Conservation (phyloP, 352 stramenopile genomes). For the Phytopythium oedochilum region DNA sequence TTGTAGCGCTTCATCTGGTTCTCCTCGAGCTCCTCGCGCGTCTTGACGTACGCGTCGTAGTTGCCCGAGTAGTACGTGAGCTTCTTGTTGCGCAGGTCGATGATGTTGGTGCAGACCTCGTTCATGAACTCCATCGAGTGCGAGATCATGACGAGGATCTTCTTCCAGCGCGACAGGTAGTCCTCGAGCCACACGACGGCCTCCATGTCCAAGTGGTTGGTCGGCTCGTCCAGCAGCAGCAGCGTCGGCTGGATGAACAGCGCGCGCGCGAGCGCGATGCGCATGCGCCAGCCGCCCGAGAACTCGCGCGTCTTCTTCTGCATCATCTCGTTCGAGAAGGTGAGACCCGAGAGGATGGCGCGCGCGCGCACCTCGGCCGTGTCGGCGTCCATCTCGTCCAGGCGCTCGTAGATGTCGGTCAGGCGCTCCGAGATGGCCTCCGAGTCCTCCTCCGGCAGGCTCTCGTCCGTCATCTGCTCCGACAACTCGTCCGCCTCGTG, state of each 20-base stretch:
- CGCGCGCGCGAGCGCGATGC: slow-evolving; percentile 94
- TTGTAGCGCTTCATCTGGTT: slow-evolving; percentile 99
- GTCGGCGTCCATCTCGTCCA: slow-evolving; percentile 94
- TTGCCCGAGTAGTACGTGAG: slow-evolving; percentile 98
- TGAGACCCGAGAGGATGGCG: slow-evolving; percentile 93
- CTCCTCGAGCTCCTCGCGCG: slow-evolving; percentile 94
- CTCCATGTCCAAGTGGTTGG: slow-evolving; percentile 97
- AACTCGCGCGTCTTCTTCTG: slow-evolving; percentile 93
- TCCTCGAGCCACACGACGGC: slow-evolving; percentile 98
- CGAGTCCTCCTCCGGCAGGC: slow-evolving; percentile 82
- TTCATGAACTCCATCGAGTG: slow-evolving; percentile 99
- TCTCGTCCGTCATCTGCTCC: slow-evolving; percentile 87
- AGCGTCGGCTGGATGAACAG: slow-evolving; percentile 97
- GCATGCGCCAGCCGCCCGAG: slow-evolving; percentile 95
- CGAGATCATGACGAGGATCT: slow-evolving; percentile 96
- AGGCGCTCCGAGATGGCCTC: slow-evolving; percentile 88
- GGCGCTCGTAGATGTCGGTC: slow-evolving; percentile 92
- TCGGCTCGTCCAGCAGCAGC: slow-evolving; percentile 94
- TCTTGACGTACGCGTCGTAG: slow-evolving; percentile 98
- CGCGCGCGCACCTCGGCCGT: slow-evolving; percentile 92
- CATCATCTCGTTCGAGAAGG: slow-evolving; percentile 96
- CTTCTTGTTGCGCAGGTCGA: slow-evolving; percentile 93
- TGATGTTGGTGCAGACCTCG: slow-evolving; percentile 98
- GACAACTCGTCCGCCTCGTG: slow-evolving; percentile 91
- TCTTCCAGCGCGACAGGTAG: slow-evolving; percentile 96